phyloP scores from a whole-genome alignment of 441 rosid species.

The Corymbia calophylla region DNA sequence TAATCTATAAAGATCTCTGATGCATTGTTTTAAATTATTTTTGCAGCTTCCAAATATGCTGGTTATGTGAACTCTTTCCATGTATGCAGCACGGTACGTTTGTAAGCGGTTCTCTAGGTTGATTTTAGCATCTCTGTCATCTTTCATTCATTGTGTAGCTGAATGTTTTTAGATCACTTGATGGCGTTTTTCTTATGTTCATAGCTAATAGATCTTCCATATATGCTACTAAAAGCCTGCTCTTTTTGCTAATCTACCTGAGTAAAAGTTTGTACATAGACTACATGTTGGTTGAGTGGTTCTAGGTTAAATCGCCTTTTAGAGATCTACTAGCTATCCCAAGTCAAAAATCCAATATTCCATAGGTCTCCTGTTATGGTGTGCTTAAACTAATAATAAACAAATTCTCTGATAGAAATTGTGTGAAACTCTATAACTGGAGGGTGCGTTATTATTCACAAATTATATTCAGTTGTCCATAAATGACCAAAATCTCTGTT shows the following conservation, averaged over 20 bases:
- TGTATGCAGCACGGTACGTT: constrained; percentile 88
- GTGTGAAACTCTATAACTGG: background rate
- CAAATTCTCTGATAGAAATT: background rate
- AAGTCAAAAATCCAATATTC: background rate
- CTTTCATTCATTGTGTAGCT: background rate
- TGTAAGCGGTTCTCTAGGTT: background rate
- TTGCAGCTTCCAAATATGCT: constrained; percentile 93
- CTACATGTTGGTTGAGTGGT: background rate
- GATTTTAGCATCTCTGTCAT: background rate
- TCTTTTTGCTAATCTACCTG: background rate
- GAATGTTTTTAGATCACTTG: background rate
- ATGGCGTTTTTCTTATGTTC: background rate
- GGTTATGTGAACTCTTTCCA: constrained; percentile 88
- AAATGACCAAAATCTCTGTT: background rate
- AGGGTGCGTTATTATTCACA: background rate
- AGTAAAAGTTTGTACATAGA: background rate
- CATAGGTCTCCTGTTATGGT: background rate
- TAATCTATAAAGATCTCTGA: background rate
- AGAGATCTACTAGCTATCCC: background rate
- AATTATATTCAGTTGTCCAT: background rate
- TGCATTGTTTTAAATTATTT: background rate
- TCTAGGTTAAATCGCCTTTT: background rate
- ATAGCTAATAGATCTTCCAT: background rate
- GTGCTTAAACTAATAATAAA: background rate
- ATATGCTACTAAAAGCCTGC: background rate